Evolutionary conservation across 2,329 filamentous ascomycete genomes (phyloP).

Genomic region (Ophiostoma sp.): DNA sequence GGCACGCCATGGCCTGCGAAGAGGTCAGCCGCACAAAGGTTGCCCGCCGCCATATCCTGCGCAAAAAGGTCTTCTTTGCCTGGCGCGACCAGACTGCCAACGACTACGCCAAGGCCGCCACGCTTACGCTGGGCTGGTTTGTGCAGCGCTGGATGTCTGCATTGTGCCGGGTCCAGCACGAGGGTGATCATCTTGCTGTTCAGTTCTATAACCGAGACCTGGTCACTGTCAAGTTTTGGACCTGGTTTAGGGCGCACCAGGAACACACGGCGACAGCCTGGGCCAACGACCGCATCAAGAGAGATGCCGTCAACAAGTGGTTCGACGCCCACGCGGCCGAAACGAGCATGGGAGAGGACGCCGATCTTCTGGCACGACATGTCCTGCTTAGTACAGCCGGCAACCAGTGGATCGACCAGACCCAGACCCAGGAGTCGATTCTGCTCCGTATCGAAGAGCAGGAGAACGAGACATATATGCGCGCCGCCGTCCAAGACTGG

Average conservation of each 20-base stretch:
- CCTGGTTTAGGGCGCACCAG: conserved; percentile 34
- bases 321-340: conserved; percentile 20
- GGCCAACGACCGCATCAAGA: conserved; percentile 16
- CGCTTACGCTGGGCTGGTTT: conserved; percentile 30
- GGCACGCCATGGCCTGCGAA: conserved; percentile 60
- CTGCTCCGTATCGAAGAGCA: conserved; percentile 22
- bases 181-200: conserved; percentile 28
- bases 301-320: conserved; percentile 28
- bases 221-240: conserved; percentile 30
- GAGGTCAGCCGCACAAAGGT: conserved; percentile 61
- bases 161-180: conserved; percentile 27
- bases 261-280: conserved; percentile 29
- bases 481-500: conserved; percentile 25
- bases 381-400: conserved; percentile 24
- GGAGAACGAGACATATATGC: conserved; percentile 20
- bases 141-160: conserved; percentile 32
- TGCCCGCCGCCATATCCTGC: conserved; percentile 65
- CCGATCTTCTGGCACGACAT: conserved; percentile 25
- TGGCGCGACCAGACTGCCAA: conserved; percentile 62
- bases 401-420: conserved; percentile 22
- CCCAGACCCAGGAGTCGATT: conserved; percentile 16
- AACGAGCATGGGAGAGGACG: conserved; percentile 22
- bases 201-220: conserved; percentile 33
- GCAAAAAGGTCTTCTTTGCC: conserved; percentile 61
- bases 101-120: conserved; percentile 50